Evolutionary conservation across 352 stramenopile genomes (phyloP), one percentile per base, ranked within the genome.

Genomic region (Chrysophaeum taylorii): DNA sequence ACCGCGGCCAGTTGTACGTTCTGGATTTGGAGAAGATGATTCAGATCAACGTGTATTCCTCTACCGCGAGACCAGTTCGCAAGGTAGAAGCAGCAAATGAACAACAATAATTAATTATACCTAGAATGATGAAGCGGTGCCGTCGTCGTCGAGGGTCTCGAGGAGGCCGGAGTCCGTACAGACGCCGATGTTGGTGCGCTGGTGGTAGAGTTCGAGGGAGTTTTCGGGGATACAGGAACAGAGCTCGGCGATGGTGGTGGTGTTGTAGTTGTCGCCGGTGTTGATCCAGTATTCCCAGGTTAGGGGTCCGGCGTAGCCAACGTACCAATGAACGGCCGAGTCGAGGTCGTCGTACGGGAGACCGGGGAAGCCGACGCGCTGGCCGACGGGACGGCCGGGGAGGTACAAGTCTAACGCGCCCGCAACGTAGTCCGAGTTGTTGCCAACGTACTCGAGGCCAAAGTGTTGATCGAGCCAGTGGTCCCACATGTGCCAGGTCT

Each of bases 21-120:
- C 57, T 66, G 33, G 31, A 66, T 23, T 36, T 66, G 33, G 35
- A 42, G 12, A 45, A 45, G 18, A 66, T 66, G 57, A 35, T 66
- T 5, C 57, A 66, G 35, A 31, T 33, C 31, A 66, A 66, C 57
- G 9, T 15, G 14, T 21, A 21, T 48, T 48, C 14, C 14, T 48
- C n/a, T n/a, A n/a, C n/a, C n/a, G n/a, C n/a, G n/a, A n/a, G n/a
- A n/a, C n/a, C n/a, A n/a, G n/a, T n/a, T n/a, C n/a, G n/a, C n/a
- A n/a, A n/a, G n/a, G n/a, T n/a, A n/a, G n/a, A n/a, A n/a, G n/a
- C n/a, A n/a, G n/a, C n/a, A n/a, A n/a, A n/a, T n/a, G n/a, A n/a
- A n/a, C n/a, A n/a, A n/a, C n/a, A n/a, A n/a, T n/a, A n/a, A n/a
- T n/a, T n/a, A n/a, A n/a, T n/a, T n/a, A n/a, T n/a, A n/a, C n/a